These are phyloP conservation scores for Urtica urens DNA, from an alignment of 306 rosid species.

Conservation along the genomic window DNA sequence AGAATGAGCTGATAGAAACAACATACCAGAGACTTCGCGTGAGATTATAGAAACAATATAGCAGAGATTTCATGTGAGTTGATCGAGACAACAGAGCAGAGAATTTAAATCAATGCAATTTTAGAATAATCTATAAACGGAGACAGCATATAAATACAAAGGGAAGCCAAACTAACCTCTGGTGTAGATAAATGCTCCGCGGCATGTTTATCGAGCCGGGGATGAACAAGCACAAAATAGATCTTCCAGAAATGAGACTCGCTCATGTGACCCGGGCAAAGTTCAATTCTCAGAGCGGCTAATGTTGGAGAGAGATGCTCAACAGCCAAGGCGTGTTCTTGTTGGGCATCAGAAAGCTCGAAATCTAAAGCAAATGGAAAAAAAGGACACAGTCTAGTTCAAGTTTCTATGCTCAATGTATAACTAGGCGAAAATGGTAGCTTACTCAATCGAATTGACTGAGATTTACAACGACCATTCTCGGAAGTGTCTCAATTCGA, in stretches of 20 bases:
- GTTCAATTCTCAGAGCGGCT: slow-evolving; percentile 75
- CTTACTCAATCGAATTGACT: too few species aligned
- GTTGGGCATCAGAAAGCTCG: slow-evolving; percentile 76
- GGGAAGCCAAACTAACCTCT: slow-evolving; percentile 43
- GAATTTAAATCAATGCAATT: too few species aligned
- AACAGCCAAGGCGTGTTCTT: slow-evolving; percentile 79
- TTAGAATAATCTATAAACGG: too few species aligned
- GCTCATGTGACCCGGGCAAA: slow-evolving; percentile 77
- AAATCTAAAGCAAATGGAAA: too few species aligned
- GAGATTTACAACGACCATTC: too few species aligned
- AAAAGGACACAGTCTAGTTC: too few species aligned
- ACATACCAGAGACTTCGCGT: neutral
- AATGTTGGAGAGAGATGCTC: slow-evolving; percentile 60
- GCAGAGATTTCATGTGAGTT: too few species aligned
- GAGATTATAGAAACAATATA: neutral
- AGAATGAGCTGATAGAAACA: neutral
- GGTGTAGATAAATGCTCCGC: slow-evolving; percentile 62
- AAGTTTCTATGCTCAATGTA: too few species aligned
- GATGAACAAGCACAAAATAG: slow-evolving; percentile 70
- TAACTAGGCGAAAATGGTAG: too few species aligned
- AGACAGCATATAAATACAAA: too few species aligned
- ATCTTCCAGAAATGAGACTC: slow-evolving; percentile 75
- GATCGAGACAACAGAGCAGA: too few species aligned
- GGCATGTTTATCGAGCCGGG: slow-evolving; percentile 50
- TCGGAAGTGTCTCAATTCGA: too few species aligned